These are phyloP conservation scores for Saturnispora diversa DNA, from an alignment of 805 yeast genomes.

Conservation along the genomic window DNA sequence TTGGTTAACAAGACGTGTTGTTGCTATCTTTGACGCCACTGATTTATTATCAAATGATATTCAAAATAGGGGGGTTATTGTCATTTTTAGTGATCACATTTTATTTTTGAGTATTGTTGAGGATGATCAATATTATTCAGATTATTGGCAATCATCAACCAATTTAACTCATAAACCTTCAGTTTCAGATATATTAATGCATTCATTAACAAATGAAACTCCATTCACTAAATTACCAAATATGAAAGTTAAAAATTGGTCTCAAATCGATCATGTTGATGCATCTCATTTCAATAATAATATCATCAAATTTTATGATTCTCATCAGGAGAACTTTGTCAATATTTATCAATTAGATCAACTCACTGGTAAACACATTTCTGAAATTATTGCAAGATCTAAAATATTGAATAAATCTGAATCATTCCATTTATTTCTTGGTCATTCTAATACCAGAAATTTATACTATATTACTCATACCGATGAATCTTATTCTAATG, in stretches of 20 bases:
- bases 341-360: conserved; percentile 23
- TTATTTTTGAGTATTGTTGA: conserved; percentile 54
- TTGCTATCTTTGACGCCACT: conserved; percentile 51
- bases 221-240: conserved; percentile 62
- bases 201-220: conserved; percentile 77
- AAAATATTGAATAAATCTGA: conserved; percentile 67
- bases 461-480: conserved; percentile 70
- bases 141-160: conserved; percentile 10
- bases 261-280: conserved; percentile 47
- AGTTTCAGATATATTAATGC: conserved; percentile 78
- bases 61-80: conserved; percentile 45
- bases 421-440: conserved; percentile 78
- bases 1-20: conserved; percentile 81
- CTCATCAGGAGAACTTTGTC: conserved; percentile 9
- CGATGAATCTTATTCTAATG: conserved; percentile 39
- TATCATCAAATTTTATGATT: conserved; percentile 24
- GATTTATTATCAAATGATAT: conserved; percentile 23
- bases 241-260: conserved; percentile 62
- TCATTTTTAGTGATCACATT: conserved; percentile 74
- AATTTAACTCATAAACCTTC: conserved; percentile 40
- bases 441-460: conserved; percentile 17
- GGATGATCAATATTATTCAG: conserved; percentile 29
- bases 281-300: conserved; percentile 37
- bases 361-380: conserved; percentile 33
- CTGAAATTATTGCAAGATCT: conserved; percentile 58